These are phyloP conservation scores for Nakaseomyces nivariensis DNA, from an alignment of 1,139 yeast genomes.

Conservation along the genomic window DNA sequence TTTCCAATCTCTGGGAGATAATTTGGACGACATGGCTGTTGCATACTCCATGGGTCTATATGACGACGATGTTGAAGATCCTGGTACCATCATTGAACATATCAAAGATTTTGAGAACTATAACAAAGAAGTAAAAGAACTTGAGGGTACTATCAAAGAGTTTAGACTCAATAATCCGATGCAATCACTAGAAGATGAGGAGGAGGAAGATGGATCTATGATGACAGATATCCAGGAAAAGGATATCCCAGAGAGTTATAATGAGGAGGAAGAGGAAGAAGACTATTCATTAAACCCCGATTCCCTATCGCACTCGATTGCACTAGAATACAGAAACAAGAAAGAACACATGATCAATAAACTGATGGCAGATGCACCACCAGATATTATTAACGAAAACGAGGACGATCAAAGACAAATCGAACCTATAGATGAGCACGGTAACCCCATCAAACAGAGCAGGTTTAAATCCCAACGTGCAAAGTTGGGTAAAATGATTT, in stretches of 20 bases:
- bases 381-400: slow-evolving; percentile 31
- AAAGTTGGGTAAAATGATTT: slow-evolving; percentile 16
- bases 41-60: slow-evolving; percentile 52
- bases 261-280: slow-evolving; percentile 30
- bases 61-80: slow-evolving; percentile 49
- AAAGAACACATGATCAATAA: slow-evolving; percentile 44
- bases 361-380: slow-evolving; percentile 34
- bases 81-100: slow-evolving; percentile 48
- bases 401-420: slow-evolving; percentile 38
- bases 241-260: slow-evolving; percentile 30
- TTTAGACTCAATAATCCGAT: slow-evolving; percentile 19
- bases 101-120: slow-evolving; percentile 46
- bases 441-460: slow-evolving; percentile 50
- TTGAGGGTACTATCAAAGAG: slow-evolving; percentile 26
- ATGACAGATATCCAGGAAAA: slow-evolving; percentile 34
- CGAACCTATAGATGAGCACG: slow-evolving; percentile 65
- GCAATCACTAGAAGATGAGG: slow-evolving; percentile 20
- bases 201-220: slow-evolving; percentile 22
- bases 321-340: slow-evolving; percentile 47
- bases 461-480: slow-evolving; percentile 56
- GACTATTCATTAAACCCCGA: slow-evolving; percentile 31
- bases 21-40: slow-evolving; percentile 48
- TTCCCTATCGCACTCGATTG: slow-evolving; percentile 38
- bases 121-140: slow-evolving; percentile 39
- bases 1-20: slow-evolving; percentile 34